phyloP scores from a whole-genome alignment of 176 grass and related monocot genomes.

The Eleusine coracana region DNA sequence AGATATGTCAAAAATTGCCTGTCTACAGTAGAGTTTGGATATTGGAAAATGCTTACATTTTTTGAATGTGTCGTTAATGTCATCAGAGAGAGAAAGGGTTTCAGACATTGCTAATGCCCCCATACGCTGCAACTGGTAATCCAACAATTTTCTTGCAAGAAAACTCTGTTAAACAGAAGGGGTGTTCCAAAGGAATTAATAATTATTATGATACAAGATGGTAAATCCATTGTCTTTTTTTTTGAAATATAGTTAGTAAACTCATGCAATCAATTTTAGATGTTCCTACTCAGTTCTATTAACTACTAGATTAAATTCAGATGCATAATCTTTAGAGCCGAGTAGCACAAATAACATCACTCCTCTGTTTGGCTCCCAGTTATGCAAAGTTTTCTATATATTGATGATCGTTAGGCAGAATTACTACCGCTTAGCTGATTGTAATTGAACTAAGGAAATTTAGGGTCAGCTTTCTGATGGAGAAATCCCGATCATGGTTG shows the following conservation, averaged over 20 bases:
- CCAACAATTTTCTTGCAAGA: constrained; percentile 84
- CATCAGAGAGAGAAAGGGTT: constrained; percentile 65
- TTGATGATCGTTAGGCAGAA: constrained; percentile 23
- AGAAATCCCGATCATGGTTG: neutral
- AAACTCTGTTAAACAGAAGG: constrained; percentile 67
- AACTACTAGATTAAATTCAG: constrained; percentile 8
- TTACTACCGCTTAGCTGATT: constrained; percentile 10
- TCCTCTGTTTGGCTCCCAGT: neutral
- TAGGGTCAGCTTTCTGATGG: neutral
- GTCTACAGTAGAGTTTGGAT: constrained; percentile 7
- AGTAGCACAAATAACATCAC: neutral
- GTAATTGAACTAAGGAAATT: constrained; percentile 6
- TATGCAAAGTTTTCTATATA: constrained; percentile 8
- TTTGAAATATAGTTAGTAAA: no score
- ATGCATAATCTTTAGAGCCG: constrained; percentile 10
- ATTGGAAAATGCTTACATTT: constrained; percentile 58
- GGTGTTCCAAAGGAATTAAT: constrained; percentile 25
- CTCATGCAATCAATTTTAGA: neutral
- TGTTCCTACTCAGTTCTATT: constrained; percentile 9
- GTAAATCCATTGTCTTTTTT: neutral
- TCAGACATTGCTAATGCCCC: constrained; percentile 70
- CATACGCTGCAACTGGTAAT: constrained; percentile 76
- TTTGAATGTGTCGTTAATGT: constrained; percentile 81
- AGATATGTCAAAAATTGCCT: constrained; percentile 11
- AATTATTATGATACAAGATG: constrained; percentile 29